Evolutionary conservation across 805 yeast genomes (phyloP).

Genomic region (Saturnispora halmiae): DNA sequence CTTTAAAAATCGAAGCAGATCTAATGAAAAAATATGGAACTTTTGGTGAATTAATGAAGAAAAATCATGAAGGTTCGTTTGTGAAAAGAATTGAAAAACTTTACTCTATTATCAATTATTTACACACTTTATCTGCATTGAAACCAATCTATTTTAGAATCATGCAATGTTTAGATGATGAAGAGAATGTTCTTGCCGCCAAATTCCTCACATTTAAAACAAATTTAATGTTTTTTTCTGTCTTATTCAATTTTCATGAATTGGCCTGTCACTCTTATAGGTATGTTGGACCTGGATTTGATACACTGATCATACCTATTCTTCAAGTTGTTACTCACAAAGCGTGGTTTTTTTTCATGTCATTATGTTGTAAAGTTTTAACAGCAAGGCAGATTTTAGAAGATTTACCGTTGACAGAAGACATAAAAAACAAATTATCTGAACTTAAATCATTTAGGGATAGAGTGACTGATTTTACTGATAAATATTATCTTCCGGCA

Average conservation of each 20-base stretch:
- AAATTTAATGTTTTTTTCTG: slow-evolving; percentile 24
- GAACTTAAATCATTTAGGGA: slow-evolving; percentile 2
- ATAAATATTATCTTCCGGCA: slow-evolving; percentile 29
- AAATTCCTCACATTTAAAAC: slow-evolving; percentile 33
- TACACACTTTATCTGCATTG: slow-evolving; percentile 27
- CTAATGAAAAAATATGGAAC: slow-evolving; percentile 28
- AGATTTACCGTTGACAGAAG: not conserved
- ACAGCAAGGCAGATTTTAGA: slow-evolving; percentile 22
- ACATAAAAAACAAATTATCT: not conserved
- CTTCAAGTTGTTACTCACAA: slow-evolving; percentile 33
- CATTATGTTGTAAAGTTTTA: slow-evolving; percentile 25
- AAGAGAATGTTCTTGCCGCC: slow-evolving; percentile 28
- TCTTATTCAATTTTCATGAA: slow-evolving; percentile 31
- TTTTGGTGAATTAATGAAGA: slow-evolving; percentile 23
- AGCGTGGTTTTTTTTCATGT: slow-evolving; percentile 17
- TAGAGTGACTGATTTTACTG: slow-evolving; percentile 14
- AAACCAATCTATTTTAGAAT: slow-evolving; percentile 36
- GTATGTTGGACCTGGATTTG: slow-evolving; percentile 31
- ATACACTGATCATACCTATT: slow-evolving; percentile 31
- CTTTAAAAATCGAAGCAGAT: slow-evolving; percentile 32
- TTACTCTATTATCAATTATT: slow-evolving; percentile 18
- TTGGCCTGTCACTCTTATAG: slow-evolving; percentile 26
- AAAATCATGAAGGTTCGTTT: slow-evolving; percentile 15
- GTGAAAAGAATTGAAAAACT: slow-evolving; percentile 20
- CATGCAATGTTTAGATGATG: slow-evolving; percentile 29